phyloP scores from a whole-genome alignment of 139 green algal species.

The Tetraselmis chui region DNA sequence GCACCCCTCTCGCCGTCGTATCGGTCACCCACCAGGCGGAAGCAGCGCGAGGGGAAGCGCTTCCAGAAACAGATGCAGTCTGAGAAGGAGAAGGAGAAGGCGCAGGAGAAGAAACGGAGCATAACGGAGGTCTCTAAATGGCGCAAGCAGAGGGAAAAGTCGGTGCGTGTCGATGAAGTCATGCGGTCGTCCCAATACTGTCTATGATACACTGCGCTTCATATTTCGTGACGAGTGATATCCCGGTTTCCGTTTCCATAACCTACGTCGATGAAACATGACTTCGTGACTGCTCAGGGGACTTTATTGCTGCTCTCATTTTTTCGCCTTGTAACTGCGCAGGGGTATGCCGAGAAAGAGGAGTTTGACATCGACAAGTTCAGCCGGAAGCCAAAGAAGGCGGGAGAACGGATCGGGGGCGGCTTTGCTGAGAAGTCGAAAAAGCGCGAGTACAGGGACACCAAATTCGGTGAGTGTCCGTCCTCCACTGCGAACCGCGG shows the following conservation, averaged over 20 bases:
- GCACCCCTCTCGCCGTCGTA: neutral
- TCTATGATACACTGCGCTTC: no score
- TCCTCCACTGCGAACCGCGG: neutral
- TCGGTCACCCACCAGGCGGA: constrained; percentile 47
- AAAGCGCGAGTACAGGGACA: constrained; percentile 47
- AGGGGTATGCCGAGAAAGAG: neutral
- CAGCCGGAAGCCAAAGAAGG: neutral
- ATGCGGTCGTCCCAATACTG: no score
- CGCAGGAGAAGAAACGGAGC: constrained; percentile 71
- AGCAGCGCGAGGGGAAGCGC: constrained; percentile 84
- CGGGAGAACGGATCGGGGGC: neutral
- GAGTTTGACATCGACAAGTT: neutral
- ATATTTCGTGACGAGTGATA: no score
- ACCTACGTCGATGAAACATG: no score
- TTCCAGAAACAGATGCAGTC: constrained; percentile 87
- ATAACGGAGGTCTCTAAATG: constrained; percentile 76
- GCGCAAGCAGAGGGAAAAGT: constrained; percentile 58
- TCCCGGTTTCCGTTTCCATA: no score
- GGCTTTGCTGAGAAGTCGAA: constrained; percentile 22
- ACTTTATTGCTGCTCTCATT: neutral
- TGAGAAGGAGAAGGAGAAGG: constrained; percentile 76
- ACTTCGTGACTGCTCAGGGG: no score
- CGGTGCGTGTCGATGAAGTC: no score
- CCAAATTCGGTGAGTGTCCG: constrained; percentile 55
- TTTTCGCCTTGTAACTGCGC: neutral